phyloP scores from a whole-genome alignment of 2,329 filamentous ascomycete genomes.

The Aspergillus aculeatinus region DNA sequence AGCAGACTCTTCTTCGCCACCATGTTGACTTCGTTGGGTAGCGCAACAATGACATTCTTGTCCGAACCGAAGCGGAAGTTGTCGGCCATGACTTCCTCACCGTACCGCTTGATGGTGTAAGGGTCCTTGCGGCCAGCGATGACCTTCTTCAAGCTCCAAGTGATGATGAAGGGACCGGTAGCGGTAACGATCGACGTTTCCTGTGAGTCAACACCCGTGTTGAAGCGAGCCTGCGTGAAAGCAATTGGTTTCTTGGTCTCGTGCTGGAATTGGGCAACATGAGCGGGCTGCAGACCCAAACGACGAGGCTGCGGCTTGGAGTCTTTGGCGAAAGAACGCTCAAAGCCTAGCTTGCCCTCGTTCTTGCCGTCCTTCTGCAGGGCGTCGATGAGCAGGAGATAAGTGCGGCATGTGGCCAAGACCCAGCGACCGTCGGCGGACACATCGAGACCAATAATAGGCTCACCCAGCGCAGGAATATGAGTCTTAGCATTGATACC shows the following conservation, averaged over 20 bases:
- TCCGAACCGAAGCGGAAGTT: constrained; percentile 97
- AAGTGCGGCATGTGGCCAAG: constrained; percentile 88
- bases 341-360: constrained; percentile 95
- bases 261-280: constrained; percentile 96
- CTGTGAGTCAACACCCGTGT: constrained; percentile 73
- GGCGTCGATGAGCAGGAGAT: constrained; percentile 88
- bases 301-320: constrained; percentile 90
- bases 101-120: constrained; percentile 95
- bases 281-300: constrained; percentile 81
- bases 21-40: constrained; percentile 98
- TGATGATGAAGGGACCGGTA: constrained; percentile 93
- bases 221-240: constrained; percentile 93
- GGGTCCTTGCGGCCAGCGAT: constrained; percentile 77
- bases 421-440: constrained; percentile 96
- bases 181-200: constrained; percentile 97
- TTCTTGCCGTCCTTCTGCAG: constrained; percentile 92
- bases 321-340: constrained; percentile 88
- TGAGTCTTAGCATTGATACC: constrained; percentile 98
- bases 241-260: constrained; percentile 83
- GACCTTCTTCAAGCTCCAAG: constrained; percentile 93
- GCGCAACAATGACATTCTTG: constrained; percentile 95
- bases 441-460: constrained; percentile 91
- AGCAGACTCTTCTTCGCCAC: constrained; percentile 82
- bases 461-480: constrained; percentile 90
- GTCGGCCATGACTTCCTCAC: constrained; percentile 93